A percentile compares a stretch with the other conserved stretches of the same genome.
phyloP scores from a whole-genome alignment of 441 rosid genomes.

The Metrosideros polymorpha region DNA sequence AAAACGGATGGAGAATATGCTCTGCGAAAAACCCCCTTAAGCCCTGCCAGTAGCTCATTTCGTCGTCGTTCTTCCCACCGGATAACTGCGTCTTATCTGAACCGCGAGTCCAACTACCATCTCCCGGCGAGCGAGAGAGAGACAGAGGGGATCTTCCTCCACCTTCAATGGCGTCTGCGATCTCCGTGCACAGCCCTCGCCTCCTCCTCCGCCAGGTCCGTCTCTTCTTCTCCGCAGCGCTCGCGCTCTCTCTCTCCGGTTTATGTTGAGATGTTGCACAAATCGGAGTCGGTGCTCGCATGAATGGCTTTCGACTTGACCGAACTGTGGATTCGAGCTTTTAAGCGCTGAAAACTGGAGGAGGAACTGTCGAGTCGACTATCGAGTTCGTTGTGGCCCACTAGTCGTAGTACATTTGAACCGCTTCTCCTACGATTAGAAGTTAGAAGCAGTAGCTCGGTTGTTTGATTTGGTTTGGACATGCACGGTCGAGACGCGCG shows the following conservation, averaged over 20 bases:
- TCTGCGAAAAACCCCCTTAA: neutral
- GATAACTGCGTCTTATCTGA: neutral
- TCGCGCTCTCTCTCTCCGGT: neutral
- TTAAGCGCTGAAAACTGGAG: neutral
- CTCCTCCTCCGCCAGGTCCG: conserved; percentile 1
- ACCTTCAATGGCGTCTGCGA: neutral
- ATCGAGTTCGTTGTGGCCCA: neutral
- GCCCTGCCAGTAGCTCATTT: neutral
- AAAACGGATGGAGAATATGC: neutral
- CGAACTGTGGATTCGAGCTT: neutral
- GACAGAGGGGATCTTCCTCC: neutral
- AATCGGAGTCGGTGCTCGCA: neutral
- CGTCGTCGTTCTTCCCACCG: neutral
- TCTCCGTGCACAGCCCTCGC: neutral
- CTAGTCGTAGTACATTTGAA: neutral
- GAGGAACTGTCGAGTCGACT: neutral
- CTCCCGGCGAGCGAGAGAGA: neutral
- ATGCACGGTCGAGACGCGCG: neutral
- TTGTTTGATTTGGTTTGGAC: neutral
- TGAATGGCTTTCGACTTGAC: neutral
- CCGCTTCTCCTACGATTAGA: neutral
- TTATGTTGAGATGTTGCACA: no score
- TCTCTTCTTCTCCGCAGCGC: neutral
- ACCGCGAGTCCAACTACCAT: neutral
- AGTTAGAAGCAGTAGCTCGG: neutral